Evolutionary conservation across 1,139 yeast genomes (phyloP).

Genomic region (Debaryomycetaceae sp.): DNA sequence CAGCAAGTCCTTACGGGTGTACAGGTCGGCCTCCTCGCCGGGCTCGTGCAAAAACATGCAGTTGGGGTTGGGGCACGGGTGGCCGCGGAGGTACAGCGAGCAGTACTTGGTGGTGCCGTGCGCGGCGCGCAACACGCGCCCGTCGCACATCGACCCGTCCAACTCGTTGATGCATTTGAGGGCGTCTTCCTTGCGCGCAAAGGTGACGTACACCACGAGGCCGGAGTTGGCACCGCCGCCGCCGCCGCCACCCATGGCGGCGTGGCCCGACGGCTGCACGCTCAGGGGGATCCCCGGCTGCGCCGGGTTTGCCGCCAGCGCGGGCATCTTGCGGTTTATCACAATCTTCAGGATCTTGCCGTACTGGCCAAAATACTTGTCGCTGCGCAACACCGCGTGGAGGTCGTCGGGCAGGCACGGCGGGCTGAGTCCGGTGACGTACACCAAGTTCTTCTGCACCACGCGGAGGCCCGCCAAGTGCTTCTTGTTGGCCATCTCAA

Average conservation of each 20-base stretch:
- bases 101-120: constrained; percentile 99
- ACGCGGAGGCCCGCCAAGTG: constrained; percentile 97
- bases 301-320: constrained; percentile 23
- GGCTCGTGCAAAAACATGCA: constrained; percentile 99
- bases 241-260: not conserved
- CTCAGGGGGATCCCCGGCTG: constrained; percentile 4
- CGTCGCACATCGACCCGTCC: constrained; percentile 93
- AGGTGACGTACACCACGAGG: constrained; percentile 93
- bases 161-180: constrained; percentile 87
- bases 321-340: constrained; percentile 73
- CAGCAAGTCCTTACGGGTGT: constrained; percentile 86
- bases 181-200: constrained; percentile 90
- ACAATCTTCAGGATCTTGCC: constrained; percentile 95
- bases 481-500: constrained; percentile 82
- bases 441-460: constrained; percentile 93
- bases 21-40: constrained; percentile 98
- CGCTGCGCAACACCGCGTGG: constrained; percentile 79
- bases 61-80: constrained; percentile 95
- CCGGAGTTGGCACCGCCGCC: constrained; percentile 48
- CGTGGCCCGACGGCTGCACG: not conserved
- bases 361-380: constrained; percentile 94
- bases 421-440: constrained; percentile 94
- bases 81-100: constrained; percentile 89
- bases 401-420: constrained; percentile 87
- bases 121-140: constrained; percentile 83